A percentile compares a stretch with the other conserved stretches of the same genome.
These are phyloP conservation scores for Trypanosoma theileri DNA, from an alignment of 208 protist species.

Conservation along the genomic window DNA sequence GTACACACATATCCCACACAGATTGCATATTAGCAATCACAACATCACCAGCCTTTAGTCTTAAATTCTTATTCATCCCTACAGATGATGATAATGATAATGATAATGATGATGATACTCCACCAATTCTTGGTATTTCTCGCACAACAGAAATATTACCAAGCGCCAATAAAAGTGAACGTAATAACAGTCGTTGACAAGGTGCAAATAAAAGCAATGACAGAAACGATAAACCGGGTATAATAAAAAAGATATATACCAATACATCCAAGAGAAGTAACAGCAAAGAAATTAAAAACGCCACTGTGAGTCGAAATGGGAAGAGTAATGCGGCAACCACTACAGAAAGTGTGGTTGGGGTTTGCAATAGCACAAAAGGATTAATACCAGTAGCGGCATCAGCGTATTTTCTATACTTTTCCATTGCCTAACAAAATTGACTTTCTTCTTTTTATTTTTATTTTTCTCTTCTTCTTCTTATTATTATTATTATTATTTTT, in stretches of 20 bases:
- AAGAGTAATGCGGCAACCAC: conserved; percentile 46
- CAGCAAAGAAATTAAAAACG: conserved; percentile 37
- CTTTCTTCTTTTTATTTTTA: too few species aligned
- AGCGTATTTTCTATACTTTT: conserved; percentile 77
- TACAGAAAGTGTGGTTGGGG: conserved; percentile 40
- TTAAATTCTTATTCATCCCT: not conserved
- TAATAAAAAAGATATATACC: conserved; percentile 39
- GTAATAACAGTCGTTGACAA: conserved; percentile 47
- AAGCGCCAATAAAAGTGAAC: conserved; percentile 57
- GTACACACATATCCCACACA: conserved; percentile 63
- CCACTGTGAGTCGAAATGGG: conserved; percentile 51
- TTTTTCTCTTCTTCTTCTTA: too few species aligned
- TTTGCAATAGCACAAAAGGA: conserved; percentile 55
- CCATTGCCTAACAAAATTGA: conserved; percentile 35
- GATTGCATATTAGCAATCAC: conserved; percentile 71
- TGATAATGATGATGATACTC: not conserved
- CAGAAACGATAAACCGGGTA: conserved; percentile 31
- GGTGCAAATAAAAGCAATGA: conserved; percentile 37
- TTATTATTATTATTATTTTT: not conserved
- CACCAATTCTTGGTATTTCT: not conserved
- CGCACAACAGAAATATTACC: conserved; percentile 41
- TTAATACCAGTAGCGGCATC: conserved; percentile 82
- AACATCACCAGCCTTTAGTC: conserved; percentile 47
- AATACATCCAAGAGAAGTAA: conserved; percentile 55
- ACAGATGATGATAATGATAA: not conserved